Base-by-base conservation (phyloP, 1,284 basidiomycete genomes). In the Nidula niveotomentosa region DNA sequence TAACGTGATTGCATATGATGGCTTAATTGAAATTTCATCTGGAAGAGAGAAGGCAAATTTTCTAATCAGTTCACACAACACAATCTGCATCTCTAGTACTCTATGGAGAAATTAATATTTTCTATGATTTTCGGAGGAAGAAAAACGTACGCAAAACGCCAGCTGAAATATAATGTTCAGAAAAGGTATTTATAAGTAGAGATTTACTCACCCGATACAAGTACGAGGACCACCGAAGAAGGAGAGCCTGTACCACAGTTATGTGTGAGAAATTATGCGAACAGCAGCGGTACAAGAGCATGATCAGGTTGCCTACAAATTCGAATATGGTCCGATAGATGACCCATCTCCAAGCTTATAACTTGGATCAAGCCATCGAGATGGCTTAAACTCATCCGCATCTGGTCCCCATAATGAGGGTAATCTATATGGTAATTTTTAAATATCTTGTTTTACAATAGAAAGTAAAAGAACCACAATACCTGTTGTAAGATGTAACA, bases 321-420 rank as follows among this genome's bases (percentile, higher is more conserved):
- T 49, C 12, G 48, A 30, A 34, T 49, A 49, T 33, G 48, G 48
- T 8, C 48, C 48, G 8, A 49, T n/a, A 13, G 45, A 30, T 10
- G 48, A 10, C 13, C 18, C 48, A 23, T 49, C 48, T 13, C 33
- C 33, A 8, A 49, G 18, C 12, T 33, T 30, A 34, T 1, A 10
- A 9, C n/a, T 30, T 12, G 17, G 3, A 33, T 49, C 48, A 49
- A 49, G 23, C 48, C 48, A 49, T 34, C 48, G 17, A 7, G 48
- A 49, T 49, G 48, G 48, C 18, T 36, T 49, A 36, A 49, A 49
- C 33, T 49, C 48, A 10, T 49, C n/a, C 35, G 48, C 48, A 49
- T 49, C 48, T n/a, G 48, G 10, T 15, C 48, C 48, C 48, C 48
- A 49, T 8, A 49, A 12, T 12, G 37, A 41, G 15, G 10, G 5